Conservation (phyloP, 1,284 basidiomycete species). For the Ustilago nuda region DNA sequence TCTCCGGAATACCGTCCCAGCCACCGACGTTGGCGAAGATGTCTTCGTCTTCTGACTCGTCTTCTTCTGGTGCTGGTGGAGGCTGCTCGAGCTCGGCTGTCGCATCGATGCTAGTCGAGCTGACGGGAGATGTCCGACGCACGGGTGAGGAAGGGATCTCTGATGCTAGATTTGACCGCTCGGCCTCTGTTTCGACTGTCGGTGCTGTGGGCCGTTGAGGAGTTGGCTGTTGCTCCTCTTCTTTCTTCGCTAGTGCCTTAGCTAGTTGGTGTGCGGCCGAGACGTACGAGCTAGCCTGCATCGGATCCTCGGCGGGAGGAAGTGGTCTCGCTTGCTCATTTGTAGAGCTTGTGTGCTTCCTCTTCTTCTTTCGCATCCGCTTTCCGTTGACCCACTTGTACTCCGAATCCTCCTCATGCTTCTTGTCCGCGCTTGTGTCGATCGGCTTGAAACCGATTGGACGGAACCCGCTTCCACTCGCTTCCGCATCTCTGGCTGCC, state of each 20-base stretch:
- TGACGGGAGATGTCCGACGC: background rate
- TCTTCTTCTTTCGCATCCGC: slow-evolving; percentile 72
- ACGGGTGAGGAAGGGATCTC: background rate
- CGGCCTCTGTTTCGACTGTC: background rate
- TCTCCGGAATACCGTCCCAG: slow-evolving; percentile 75
- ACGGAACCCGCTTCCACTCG: slow-evolving; percentile 70
- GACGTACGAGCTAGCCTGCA: background rate
- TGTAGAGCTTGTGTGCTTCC: slow-evolving; percentile 25
- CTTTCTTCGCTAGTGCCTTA: background rate
- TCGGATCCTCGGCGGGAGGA: background rate
- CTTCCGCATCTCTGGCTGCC: slow-evolving; percentile 73
- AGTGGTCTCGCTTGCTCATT: background rate
- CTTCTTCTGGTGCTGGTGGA: background rate
- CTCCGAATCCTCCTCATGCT: slow-evolving; percentile 70
- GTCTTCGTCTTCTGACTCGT: slow-evolving; percentile 65
- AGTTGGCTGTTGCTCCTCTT: background rate
- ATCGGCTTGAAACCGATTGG: slow-evolving; percentile 80
- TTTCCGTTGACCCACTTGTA: slow-evolving; percentile 67
- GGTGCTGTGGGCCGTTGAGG: background rate
- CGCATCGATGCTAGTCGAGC: background rate
- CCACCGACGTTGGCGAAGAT: slow-evolving; percentile 89
- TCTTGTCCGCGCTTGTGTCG: slow-evolving; percentile 69
- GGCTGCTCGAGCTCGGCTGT: background rate
- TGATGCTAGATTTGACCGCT: background rate
- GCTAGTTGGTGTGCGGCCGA: background rate